phyloP scores from a whole-genome alignment of 768 basidiomycete species.

The Lactarius psammicola region DNA sequence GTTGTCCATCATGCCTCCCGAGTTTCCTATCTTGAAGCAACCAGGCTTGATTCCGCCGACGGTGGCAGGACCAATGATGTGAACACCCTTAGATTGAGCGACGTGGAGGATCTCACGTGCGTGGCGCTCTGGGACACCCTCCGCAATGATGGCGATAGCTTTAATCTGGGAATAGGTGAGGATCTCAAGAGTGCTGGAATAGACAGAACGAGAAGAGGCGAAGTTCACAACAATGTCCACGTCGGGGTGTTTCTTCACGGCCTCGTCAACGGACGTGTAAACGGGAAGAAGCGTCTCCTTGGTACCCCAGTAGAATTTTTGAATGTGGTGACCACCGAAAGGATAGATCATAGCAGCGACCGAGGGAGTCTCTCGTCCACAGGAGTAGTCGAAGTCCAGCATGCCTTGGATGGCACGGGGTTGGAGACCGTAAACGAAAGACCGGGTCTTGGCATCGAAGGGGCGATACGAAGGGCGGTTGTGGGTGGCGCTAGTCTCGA shows the following conservation, averaged over 20 bases:
- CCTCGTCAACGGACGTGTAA: constrained; percentile 89
- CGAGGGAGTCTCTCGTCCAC: constrained; percentile 84
- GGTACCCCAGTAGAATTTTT: constrained; percentile 99
- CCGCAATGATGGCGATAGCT: constrained; percentile 90
- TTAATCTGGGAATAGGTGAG: constrained; percentile 67
- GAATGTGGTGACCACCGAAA: constrained; percentile 99
- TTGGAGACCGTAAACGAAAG: constrained; percentile 97
- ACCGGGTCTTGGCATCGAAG: constrained; percentile 91
- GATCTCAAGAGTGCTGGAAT: constrained; percentile 91
- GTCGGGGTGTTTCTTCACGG: constrained; percentile 91
- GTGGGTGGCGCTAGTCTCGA: constrained; percentile 51
- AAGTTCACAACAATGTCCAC: constrained; percentile 99
- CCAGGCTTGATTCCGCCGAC: constrained; percentile 99
- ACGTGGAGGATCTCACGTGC: constrained; percentile 93
- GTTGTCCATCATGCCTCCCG: constrained; percentile 99
- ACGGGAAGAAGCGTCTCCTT: constrained; percentile 98
- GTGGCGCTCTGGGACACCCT: constrained; percentile 98
- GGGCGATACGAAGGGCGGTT: constrained; percentile 81
- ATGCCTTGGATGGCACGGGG: constrained; percentile 98
- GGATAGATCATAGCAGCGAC: constrained; percentile 99
- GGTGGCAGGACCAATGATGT: constrained; percentile 96
- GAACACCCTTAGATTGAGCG: constrained; percentile 79
- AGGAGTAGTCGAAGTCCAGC: constrained; percentile 99
- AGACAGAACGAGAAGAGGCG: constrained; percentile 89
- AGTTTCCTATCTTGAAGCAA: constrained; percentile 99